Evolutionary conservation across 768 basidiomycete species (phyloP).

Genomic region (Termitomyces heimii): DNA sequence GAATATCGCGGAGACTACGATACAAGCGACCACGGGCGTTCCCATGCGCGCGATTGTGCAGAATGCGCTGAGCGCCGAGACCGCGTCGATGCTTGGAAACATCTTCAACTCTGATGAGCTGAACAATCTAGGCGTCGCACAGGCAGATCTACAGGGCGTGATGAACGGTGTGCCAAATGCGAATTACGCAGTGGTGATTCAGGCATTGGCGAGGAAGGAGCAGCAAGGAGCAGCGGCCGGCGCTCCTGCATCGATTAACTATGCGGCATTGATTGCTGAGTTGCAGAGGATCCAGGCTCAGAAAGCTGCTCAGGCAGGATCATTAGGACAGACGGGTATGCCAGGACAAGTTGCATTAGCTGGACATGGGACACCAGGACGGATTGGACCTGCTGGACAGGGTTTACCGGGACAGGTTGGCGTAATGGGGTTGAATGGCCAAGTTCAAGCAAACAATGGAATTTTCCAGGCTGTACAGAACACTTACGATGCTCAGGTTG

Average conservation of each 20-base stretch:
- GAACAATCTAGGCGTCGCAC: background rate
- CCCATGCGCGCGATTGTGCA: slow-evolving; percentile 6
- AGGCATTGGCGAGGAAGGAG: slow-evolving; percentile 17
- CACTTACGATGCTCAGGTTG: background rate
- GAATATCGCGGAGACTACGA: slow-evolving; percentile 11
- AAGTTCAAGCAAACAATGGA: slow-evolving; percentile 2
- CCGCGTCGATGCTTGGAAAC: background rate
- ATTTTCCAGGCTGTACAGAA: background rate
- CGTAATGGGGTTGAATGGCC: background rate
- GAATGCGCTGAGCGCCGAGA: background rate
- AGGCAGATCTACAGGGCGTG: slow-evolving; percentile 23
- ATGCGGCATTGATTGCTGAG: slow-evolving; percentile 14
- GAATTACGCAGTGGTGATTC: slow-evolving; percentile 26
- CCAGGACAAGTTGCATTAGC: background rate
- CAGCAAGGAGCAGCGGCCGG: slow-evolving; percentile 1
- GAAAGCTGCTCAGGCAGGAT: slow-evolving; percentile 5
- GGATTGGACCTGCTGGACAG: background rate
- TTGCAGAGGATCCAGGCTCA: slow-evolving; percentile 12
- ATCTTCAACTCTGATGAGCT: slow-evolving; percentile 9
- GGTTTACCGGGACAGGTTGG: background rate
- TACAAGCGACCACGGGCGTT: slow-evolving; percentile 2
- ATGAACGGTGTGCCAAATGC: slow-evolving; percentile 24
- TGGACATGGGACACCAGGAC: background rate
- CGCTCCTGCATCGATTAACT: slow-evolving; percentile 8
- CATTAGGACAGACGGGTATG: background rate